phyloP scores from a whole-genome alignment of 2,329 filamentous ascomycete genomes.

The Penicillium concentricum region DNA sequence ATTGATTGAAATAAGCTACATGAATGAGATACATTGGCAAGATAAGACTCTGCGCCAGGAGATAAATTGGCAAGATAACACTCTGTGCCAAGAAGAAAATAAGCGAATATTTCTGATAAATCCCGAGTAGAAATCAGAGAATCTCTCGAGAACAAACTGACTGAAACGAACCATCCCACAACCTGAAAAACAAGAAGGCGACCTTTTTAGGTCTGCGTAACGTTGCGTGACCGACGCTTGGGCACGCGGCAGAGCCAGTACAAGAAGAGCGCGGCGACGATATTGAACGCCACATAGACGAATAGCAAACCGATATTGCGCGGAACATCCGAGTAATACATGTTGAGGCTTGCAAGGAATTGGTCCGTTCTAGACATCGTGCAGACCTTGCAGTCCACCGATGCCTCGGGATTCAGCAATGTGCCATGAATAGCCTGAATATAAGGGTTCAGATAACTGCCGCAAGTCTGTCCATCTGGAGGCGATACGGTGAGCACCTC shows the following conservation, averaged over 20 bases:
- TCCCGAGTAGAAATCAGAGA: neutral
- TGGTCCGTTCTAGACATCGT: slow-evolving; percentile 44
- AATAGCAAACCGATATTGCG: slow-evolving; percentile 57
- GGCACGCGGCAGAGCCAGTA: slow-evolving; percentile 58
- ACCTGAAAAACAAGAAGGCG: neutral
- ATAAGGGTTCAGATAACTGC: slow-evolving; percentile 61
- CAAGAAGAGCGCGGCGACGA: slow-evolving; percentile 48
- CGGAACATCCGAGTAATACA: slow-evolving; percentile 49
- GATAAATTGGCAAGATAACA: neutral
- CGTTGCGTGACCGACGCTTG: slow-evolving; percentile 45
- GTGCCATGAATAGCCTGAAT: slow-evolving; percentile 55
- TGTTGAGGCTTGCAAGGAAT: slow-evolving; percentile 50
- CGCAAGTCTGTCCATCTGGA: slow-evolving; percentile 63
- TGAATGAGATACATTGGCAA: neutral
- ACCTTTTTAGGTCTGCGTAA: slow-evolving; percentile 33
- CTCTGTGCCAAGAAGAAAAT: neutral
- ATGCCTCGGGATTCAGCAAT: slow-evolving; percentile 61
- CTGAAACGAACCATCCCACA: neutral
- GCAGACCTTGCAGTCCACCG: slow-evolving; percentile 57
- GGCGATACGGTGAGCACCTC: slow-evolving; percentile 41
- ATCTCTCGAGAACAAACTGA: neutral
- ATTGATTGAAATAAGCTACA: neutral
- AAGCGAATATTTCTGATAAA: neutral
- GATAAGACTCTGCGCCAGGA: neutral
- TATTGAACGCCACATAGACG: slow-evolving; percentile 54